Base-by-base conservation (phyloP, 352 stramenopile genomes). In the Phytophthora uliginosa region DNA sequence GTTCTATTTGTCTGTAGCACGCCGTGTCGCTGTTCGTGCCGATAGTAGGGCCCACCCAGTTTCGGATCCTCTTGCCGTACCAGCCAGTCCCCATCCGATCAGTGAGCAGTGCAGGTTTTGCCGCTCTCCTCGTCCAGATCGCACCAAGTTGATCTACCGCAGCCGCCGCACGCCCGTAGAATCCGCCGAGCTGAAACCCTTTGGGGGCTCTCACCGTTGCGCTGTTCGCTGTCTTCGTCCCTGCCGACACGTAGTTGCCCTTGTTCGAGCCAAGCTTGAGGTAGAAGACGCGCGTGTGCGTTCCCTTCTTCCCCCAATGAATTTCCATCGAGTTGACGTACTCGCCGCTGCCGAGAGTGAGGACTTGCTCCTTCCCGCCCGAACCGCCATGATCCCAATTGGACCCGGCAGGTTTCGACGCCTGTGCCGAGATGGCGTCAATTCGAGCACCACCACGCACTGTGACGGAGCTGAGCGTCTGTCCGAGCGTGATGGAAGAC, bases 21-120 rank as follows among this genome's bases (percentile, higher is more conserved):
- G 69, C 55, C 17, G 69, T 63, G 51, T 76, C 60, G 20, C 20
- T 66, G 13, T 56, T 40, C 5, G n/a, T 59, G 12, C 62, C 62
- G 50, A 74, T 55, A 10, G 55, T 66, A 10, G 62, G 62, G 50
- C 58, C 58, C 7, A 80, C 73, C 73, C 73, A 80, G 33, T 77
- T 79, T 18, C 73, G 62, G n/a, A 79, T 77, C 20, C 22, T 63
- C 28, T 73, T 69, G 20, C 68, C 68, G 38, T 74, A 79, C 67
- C 73, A 79, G 5, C 22, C 59, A 36, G 45, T 69, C 9, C 59
- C 68, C 73, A 79, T 79, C 17, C 2, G 53, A 28, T 79, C 73
- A 7, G 12, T 77, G 10, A 79, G 58, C 28, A 34, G 18, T 50
- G 48, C 42, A 5, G 52, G 0, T 59, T 58, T 77, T 3, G 73